Evolutionary conservation across 352 stramenopile genomes (phyloP), one percentile per base, ranked within the genome.

Genomic region (Albugo candida): DNA sequence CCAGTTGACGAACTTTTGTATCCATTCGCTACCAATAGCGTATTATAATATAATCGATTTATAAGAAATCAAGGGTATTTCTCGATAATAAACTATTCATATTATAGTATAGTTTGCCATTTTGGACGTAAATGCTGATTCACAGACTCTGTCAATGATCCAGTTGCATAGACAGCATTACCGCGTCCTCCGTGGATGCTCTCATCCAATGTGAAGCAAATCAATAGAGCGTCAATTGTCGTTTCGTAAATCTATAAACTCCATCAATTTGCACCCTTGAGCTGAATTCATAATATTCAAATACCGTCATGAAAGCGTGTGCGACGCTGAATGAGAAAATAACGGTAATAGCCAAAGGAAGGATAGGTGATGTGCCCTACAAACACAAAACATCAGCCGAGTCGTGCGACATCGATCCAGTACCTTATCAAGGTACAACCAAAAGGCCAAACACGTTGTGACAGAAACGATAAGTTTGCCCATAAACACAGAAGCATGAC

Each of bases 171-270:
- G 1, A 58, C 60, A 0, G 72, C 64, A 45, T 81, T 85, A n/a
- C 70, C 71, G 5, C 72, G 70, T 16, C 76, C 76, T 34, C 76
- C 76, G 49, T 88, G 67, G 55, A 84, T 68, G 48, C 80, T 84
- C 47, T 88, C 76, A 41, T 88, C 76, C 49, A 88, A 57, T 13
- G 73, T 85, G 51, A 88, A 88, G 48, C 76, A 85, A 66, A 88
- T 75, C 38, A 88, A 62, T 31, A 88, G 57, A 59, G 85, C 70
- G 46, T 85, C 85, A 56, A 88, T 74, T 3, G 76, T 81, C 12
- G 76, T 88, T 49, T 88, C 76, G 55, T 82, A 88, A 41, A 88
- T 80, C 75, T 88, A 36, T n/a, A 6, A 38, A 43, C 24, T n/a
- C n/a, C n/a, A n/a, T n/a, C n/a, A 27, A 38, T 1, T 39, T 27